phyloP scores from a whole-genome alignment of 371 early-diverging fungal species.

The Apophysomyces variabilis region DNA sequence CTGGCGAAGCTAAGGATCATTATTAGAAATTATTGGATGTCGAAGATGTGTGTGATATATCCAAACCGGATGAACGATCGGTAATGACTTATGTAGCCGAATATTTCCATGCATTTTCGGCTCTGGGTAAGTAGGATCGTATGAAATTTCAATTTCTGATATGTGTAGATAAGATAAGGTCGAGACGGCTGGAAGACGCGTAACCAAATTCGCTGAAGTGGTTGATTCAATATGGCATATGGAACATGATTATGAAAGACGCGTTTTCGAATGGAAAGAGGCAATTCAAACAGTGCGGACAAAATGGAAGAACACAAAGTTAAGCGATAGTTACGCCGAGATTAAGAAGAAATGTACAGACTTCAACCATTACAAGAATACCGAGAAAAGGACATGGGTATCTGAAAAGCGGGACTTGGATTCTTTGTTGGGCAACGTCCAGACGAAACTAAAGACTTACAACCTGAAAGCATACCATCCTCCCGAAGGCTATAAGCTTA shows the following conservation, averaged over 20 bases:
- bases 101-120: constrained; percentile 97
- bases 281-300: constrained; percentile 64
- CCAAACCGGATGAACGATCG: constrained; percentile 96
- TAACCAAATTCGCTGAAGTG: constrained; percentile 90
- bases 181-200: constrained; percentile 89
- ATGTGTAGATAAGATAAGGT: constrained; percentile 61
- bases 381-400: constrained; percentile 86
- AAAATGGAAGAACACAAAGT: constrained; percentile 68
- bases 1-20: background rate
- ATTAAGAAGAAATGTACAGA: constrained; percentile 74
- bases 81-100: constrained; percentile 99
- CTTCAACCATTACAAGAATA: constrained; percentile 84
- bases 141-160: background rate
- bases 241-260: constrained; percentile 88
- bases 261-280: constrained; percentile 71
- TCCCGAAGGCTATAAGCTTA: constrained; percentile 71
- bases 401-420: constrained; percentile 90
- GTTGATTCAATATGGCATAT: constrained; percentile 87
- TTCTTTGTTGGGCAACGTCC: constrained; percentile 89
- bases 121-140: constrained; percentile 54
- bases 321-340: constrained; percentile 74
- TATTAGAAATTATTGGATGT: constrained; percentile 84
- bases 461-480: constrained; percentile 86
- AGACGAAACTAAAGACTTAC: constrained; percentile 94
- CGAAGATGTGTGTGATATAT: constrained; percentile 94